phyloP scores from a whole-genome alignment of 768 basidiomycete genomes.

The Rossbeevera mucosa region DNA sequence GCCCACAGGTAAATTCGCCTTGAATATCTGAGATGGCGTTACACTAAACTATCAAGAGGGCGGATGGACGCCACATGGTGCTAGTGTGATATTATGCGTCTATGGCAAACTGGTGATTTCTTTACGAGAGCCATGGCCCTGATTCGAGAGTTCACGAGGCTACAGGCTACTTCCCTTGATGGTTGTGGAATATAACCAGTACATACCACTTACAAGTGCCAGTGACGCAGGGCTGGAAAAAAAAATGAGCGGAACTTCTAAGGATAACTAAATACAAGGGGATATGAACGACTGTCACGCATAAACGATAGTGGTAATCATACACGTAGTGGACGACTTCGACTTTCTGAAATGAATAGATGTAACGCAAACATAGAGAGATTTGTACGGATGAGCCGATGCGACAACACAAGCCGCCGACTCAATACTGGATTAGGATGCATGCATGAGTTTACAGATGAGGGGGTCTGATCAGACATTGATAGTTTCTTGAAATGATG shows the following conservation, averaged over 20 bases:
- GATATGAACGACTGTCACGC: not conserved
- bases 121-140: not conserved
- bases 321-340: constrained; percentile 3
- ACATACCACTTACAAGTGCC: not conserved
- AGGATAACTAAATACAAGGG: not conserved
- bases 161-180: not conserved
- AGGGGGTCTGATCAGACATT: not conserved
- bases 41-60: too few relatives aligned
- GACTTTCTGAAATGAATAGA: not conserved
- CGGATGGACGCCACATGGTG: too few relatives aligned
- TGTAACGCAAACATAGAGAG: not conserved
- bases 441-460: not conserved
- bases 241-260: not conserved
- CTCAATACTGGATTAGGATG: not conserved
- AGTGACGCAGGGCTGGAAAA: not conserved
- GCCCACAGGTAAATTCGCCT: too few relatives aligned
- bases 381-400: not conserved
- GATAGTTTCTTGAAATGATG: not conserved
- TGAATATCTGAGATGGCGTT: too few relatives aligned
- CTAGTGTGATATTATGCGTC: too few relatives aligned
- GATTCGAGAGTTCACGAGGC: not conserved
- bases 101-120: too few relatives aligned
- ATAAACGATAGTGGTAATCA: not conserved
- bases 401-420: not conserved
- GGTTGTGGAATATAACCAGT: not conserved